Evolutionary conservation across 352 stramenopile genomes (phyloP).

Genomic region (Phytophthora pini): DNA sequence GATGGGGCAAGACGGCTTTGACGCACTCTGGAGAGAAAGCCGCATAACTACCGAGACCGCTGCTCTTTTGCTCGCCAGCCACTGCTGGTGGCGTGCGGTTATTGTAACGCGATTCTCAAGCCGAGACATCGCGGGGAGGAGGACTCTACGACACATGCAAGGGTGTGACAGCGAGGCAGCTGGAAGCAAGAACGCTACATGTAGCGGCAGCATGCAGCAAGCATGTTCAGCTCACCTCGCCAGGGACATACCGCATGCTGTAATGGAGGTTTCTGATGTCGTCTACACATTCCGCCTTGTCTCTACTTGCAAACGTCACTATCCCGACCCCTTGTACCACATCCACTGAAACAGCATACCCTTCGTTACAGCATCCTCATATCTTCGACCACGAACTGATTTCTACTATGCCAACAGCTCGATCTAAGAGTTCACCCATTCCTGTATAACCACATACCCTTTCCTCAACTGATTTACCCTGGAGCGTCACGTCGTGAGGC

Average conservation of each 20-base stretch:
- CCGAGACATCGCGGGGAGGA: not conserved
- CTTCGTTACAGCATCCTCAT: not conserved
- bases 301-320: conserved; percentile 18
- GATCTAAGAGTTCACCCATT: not conserved
- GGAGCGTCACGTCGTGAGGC: conserved; percentile 4
- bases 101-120: conserved; percentile 1
- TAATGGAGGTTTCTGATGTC: conserved; percentile 12
- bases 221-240: not conserved
- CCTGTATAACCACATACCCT: not conserved
- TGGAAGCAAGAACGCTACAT: not conserved
- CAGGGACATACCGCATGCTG: not conserved
- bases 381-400: not conserved
- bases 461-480: not conserved
- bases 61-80: not conserved
- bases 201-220: not conserved
- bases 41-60: not conserved
- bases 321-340: conserved; percentile 19
- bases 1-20: conserved; percentile 1
- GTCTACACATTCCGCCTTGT: conserved; percentile 4
- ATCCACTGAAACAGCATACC: not conserved
- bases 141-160: not conserved
- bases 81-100: not conserved
- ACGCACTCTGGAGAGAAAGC: conserved; percentile 1
- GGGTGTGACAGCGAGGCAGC: conserved; percentile 12
- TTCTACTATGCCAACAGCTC: not conserved